Evolutionary conservation across 805 yeast genomes (phyloP), one percentile per base, ranked within the genome.

Genomic region (Metschnikowia sp.): DNA sequence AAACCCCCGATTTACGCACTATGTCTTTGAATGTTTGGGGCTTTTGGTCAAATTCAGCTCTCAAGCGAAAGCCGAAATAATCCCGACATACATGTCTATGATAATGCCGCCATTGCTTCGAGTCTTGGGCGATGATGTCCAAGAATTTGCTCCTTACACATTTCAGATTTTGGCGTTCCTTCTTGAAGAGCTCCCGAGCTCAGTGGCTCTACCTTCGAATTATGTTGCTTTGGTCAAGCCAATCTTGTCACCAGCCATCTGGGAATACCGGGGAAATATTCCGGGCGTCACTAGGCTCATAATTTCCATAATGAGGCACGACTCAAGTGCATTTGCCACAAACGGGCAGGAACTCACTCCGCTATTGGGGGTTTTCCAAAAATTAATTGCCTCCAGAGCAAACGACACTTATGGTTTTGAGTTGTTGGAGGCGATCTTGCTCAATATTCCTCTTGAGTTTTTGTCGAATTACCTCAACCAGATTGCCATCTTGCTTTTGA

Each of bases 341-440:
- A 59, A 59, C 19, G 68, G 53, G 8, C 62, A 59, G 29, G 72
- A 54, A 58, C 63, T 89, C 36, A 79, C 86, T 32, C 96, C 97
- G 3, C 78, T 94, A 30, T 72, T 94, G 36, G 99, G 99, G 35
- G 96, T 94, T n/a, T 95, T 88, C 74, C 99, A 95, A 69, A 89
- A 91, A 64, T 73, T 94, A 54, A 81, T 94, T 43, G 82, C 97
- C 1, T 88, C 97, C 0, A 86, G 85, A 55, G 77, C 82, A 12
- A 85, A 89, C 58, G 98, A 94, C 58, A 68, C 69, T 34, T 77
- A 81, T 58, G 98, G 97, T 2, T 86, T 94, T 65, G 98, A 94
- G 47, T 70, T 94, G 37, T 68, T 94, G 39, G 91, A 87, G 61
- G 70, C 77, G 3, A 83, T 94, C 41, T 64, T 92, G 37, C 59